These are phyloP conservation scores for Umbilicaria muhlenbergii DNA, from an alignment of 495 filamentous ascomycete species.

Conservation along the genomic window DNA sequence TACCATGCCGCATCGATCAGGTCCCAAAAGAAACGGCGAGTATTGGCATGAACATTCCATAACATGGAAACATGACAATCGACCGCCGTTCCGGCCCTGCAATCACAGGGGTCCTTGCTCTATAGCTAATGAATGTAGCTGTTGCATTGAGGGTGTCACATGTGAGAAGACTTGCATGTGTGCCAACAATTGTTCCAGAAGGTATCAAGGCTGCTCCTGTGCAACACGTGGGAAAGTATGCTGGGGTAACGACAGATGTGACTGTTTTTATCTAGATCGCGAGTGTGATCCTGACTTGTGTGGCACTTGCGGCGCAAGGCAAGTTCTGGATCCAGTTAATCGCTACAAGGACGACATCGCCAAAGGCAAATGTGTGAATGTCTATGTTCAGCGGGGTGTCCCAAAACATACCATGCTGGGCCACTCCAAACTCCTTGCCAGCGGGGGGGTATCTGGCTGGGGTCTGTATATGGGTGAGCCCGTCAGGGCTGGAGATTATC, in stretches of 20 bases:
- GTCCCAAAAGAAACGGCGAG: conserved; percentile 23
- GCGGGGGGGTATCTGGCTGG: conserved; percentile 30
- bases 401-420: conserved; percentile 44
- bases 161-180: conserved; percentile 58
- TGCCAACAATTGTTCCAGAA: conserved; percentile 38
- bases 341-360: conserved; percentile 33
- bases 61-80: conserved; percentile 27
- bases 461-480: conserved; percentile 50
- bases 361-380: conserved; percentile 42
- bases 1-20: no score
- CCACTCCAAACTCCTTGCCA: conserved; percentile 34
- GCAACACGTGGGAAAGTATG: conserved; percentile 35
- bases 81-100: conserved; percentile 26
- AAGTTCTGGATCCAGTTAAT: conserved; percentile 45
- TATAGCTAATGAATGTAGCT: conserved; percentile 11
- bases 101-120: conserved; percentile 30
- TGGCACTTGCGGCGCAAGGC: conserved; percentile 43
- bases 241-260: conserved; percentile 32
- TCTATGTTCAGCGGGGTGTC: conserved; percentile 42
- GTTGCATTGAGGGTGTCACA: conserved; percentile 36
- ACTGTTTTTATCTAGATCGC: conserved; percentile 42
- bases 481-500: conserved; percentile 39
- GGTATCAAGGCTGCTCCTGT: conserved; percentile 53
- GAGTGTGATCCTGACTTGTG: conserved; percentile 63
- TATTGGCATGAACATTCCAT: conserved; percentile 31